Evolutionary conservation across 345 rosid genomes (phyloP), one percentile per base, ranked within the genome.

Genomic region (Lepidium sativum): DNA sequence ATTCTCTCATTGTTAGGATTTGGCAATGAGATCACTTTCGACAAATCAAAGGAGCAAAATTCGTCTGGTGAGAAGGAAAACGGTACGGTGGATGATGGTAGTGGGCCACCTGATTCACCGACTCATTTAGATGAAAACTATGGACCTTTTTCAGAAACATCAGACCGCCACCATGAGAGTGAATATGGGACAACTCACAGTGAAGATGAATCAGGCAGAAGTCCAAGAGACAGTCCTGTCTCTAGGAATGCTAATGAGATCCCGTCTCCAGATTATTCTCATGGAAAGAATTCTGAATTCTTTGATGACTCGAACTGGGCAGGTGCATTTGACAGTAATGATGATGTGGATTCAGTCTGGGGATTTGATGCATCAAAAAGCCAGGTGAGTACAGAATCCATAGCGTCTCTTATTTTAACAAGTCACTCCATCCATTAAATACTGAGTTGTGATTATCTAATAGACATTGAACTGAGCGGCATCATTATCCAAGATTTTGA

Each of bases 311-410:
- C 96, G 33, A 81, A 77, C 20, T 94, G 97, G 99, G 72, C 77
- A 44, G 95, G 97, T 64, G 92, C 91, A 39, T 90, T 94, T 60
- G 99, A 87, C 80, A 77, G 84, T 70, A 80, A 81, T 52, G 97
- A 94, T 79, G 99, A 94, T 76, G 77, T 79, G 31, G 99, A 90
- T 77, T 87, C 95, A 6, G 86, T 90, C 23, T 94, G 99, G 99
- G 97, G 97, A 14, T 84, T 94, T 69, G 80, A 81, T 72, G 80
- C 79, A 72, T 48, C 75, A 55, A 74, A 83, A 63, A 68, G 80
- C 76, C 86, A 86, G 99, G 99, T 88, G 44, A 81, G 81, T 65
- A 39, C 54, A 31, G 27, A 42, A 60, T 51, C 56, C 21, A 29
- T 65, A 43, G 23, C 25, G 43, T 61, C 57, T 56, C 57, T 34